These are phyloP conservation scores for Cercospora brassicicola DNA, from an alignment of 2,329 filamentous ascomycete species.

Conservation along the genomic window DNA sequence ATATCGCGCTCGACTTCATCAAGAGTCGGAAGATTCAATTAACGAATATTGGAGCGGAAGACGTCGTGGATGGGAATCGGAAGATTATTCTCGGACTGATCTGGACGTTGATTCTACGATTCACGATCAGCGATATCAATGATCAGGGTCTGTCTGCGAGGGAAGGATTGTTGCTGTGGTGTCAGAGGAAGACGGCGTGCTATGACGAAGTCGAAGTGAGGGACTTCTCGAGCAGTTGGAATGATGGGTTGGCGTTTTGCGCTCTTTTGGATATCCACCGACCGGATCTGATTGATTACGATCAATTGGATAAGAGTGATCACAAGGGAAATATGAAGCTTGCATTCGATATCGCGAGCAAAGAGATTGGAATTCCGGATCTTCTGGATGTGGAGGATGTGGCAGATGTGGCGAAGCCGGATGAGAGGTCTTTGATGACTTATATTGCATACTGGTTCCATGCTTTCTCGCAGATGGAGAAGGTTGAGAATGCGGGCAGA, in stretches of 20 bases:
- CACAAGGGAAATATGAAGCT: slow-evolving; percentile 97
- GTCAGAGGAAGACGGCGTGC: slow-evolving; percentile 96
- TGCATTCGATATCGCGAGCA: slow-evolving; percentile 91
- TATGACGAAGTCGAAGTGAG: slow-evolving; percentile 95
- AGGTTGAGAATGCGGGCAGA: slow-evolving; percentile 93
- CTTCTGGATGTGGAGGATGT: slow-evolving; percentile 97
- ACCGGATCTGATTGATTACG: slow-evolving; percentile 95
- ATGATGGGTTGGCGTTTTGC: slow-evolving; percentile 94
- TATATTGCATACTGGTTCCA: slow-evolving; percentile 99
- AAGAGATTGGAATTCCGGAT: slow-evolving; percentile 95
- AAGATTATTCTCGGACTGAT: slow-evolving; percentile 97
- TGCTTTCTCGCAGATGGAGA: slow-evolving; percentile 97
- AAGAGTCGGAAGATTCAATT: slow-evolving; percentile 88
- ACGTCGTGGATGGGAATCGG: slow-evolving; percentile 94
- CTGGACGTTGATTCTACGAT: slow-evolving; percentile 96
- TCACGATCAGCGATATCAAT: slow-evolving; percentile 98
- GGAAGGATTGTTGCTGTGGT: slow-evolving; percentile 92
- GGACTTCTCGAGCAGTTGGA: slow-evolving; percentile 96
- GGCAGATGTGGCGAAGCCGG: slow-evolving; percentile 91
- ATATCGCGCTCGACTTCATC: slow-evolving; percentile 91
- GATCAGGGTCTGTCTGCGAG: slow-evolving; percentile 97
- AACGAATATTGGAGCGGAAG: slow-evolving; percentile 97
- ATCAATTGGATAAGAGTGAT: slow-evolving; percentile 88
- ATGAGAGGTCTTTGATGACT: slow-evolving; percentile 96
- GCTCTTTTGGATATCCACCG: slow-evolving; percentile 94